Percentiles rank a stretch among this genome's conserved stretches.
Conservation (phyloP, 345 rosid genomes). For the Citrus glauca region DNA sequence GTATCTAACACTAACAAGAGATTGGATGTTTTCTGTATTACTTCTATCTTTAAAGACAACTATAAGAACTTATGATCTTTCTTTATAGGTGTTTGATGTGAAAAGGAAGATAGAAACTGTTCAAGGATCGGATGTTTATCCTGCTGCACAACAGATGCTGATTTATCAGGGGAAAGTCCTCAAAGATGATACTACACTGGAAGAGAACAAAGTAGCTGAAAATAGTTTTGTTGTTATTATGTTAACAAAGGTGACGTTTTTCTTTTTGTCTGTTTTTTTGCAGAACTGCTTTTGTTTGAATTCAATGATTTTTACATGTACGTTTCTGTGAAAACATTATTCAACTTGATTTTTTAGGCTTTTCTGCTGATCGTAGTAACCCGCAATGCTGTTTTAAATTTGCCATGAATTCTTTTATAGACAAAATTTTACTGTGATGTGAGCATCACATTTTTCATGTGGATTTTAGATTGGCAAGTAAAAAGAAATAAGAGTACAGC, state of each 20-base stretch:
- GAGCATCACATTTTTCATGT: not conserved
- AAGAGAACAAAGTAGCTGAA: conserved; percentile 67
- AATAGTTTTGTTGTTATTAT: conserved; percentile 77
- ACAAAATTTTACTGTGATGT: not conserved
- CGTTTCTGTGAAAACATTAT: not conserved
- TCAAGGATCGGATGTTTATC: conserved; percentile 65
- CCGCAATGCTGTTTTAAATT: not conserved
- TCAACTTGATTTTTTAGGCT: not conserved
- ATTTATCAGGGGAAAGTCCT: conserved; percentile 87
- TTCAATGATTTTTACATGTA: not conserved
- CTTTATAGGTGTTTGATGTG: conserved; percentile 60
- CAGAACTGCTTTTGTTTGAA: not conserved
- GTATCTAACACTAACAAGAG: not conserved
- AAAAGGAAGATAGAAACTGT: conserved; percentile 67
- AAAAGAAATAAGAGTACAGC: not conserved
- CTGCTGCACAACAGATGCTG: conserved; percentile 75
- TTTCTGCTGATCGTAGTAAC: not conserved
- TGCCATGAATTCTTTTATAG: not conserved
- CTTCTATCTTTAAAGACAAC: no score
- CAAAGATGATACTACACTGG: conserved; percentile 69
- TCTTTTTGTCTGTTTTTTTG: not conserved
- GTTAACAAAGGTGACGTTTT: conserved; percentile 59
- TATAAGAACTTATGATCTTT: not conserved
- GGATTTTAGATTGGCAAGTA: not conserved
- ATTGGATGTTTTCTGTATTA: not conserved